These are phyloP conservation scores for Cutaneotrichosporon sp. DNA, from an alignment of 1,284 basidiomycete species.

Conservation along the genomic window DNA sequence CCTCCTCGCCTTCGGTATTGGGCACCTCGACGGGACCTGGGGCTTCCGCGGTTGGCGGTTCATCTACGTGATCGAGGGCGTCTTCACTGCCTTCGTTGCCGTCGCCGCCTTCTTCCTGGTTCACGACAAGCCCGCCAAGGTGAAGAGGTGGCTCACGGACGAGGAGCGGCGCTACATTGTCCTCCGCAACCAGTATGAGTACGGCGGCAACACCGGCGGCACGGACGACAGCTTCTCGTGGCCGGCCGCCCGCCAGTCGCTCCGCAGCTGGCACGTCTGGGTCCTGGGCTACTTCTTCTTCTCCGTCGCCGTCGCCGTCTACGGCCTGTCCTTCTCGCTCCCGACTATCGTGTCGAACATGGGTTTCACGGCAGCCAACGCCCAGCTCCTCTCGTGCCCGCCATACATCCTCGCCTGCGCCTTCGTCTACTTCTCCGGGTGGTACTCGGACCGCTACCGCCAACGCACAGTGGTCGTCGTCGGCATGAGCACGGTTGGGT, in stretches of 20 bases:
- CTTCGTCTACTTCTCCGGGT: background rate
- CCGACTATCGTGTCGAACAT: conserved; percentile 27
- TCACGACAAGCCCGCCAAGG: conserved; percentile 48
- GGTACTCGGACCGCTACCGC: conserved; percentile 21
- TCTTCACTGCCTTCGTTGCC: conserved; percentile 43
- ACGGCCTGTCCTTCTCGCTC: conserved; percentile 24
- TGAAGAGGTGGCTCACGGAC: conserved; percentile 42
- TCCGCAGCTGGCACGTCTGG: too few species aligned
- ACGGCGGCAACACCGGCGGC: too few species aligned
- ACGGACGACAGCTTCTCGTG: too few species aligned
- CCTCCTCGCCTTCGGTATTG: conserved; percentile 45
- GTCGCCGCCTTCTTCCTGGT: conserved; percentile 48
- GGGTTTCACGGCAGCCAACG: conserved; percentile 30
- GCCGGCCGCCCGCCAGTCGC: too few species aligned
- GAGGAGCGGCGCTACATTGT: conserved; percentile 30
- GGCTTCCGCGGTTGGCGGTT: conserved; percentile 44
- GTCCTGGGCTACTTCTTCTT: too few species aligned
- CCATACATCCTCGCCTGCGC: conserved; percentile 19
- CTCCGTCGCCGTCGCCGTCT: background rate
- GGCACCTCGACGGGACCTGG: conserved; percentile 35
- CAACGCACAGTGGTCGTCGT: conserved; percentile 22
- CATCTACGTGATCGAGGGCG: conserved; percentile 52
- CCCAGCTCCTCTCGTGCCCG: conserved; percentile 32
- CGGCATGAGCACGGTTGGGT: conserved; percentile 1
- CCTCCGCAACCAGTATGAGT: too few species aligned